phyloP scores from a whole-genome alignment of 2,329 filamentous ascomycete genomes.

The Phyllosticta capitalensis region DNA sequence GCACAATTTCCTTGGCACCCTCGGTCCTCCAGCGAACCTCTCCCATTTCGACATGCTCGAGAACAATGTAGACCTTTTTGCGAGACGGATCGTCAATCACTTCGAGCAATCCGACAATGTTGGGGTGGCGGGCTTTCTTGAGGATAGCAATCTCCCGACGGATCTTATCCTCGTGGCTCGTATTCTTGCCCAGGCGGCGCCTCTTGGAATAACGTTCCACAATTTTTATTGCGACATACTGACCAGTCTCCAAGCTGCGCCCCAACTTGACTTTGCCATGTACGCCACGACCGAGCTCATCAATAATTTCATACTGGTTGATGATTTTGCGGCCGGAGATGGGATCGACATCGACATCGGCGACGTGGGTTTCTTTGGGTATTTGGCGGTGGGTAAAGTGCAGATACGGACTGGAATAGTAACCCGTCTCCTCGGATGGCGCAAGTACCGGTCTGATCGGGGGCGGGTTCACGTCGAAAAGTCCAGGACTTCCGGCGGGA shows the following conservation, averaged over 20 bases:
- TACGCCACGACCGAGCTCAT: constrained; percentile 89
- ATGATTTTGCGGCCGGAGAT: constrained; percentile 90
- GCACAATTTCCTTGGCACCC: constrained; percentile 71
- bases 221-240: constrained; percentile 94
- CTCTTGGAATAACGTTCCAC: constrained; percentile 93
- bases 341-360: constrained; percentile 79
- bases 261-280: constrained; percentile 98
- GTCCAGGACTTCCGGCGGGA: constrained; percentile 37
- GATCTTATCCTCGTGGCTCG: constrained; percentile 67
- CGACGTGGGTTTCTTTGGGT: constrained; percentile 68
- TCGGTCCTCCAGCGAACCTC: constrained; percentile 93
- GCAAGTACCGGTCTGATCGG: constrained; percentile 23
- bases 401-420: constrained; percentile 41
- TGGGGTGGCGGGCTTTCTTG: constrained; percentile 96
- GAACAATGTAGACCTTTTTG: constrained; percentile 96
- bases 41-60: constrained; percentile 89
- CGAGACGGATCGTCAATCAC: constrained; percentile 95
- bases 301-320: constrained; percentile 95
- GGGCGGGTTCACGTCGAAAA: constrained; percentile 31
- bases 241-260: constrained; percentile 63
- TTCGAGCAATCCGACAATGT: constrained; percentile 89
- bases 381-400: constrained; percentile 40
- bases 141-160: constrained; percentile 96
- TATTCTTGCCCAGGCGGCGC: constrained; percentile 69
- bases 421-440: constrained; percentile 26